A percentile compares a stretch with the other conserved stretches of the same genome.
Conservation (phyloP, 2,329 filamentous ascomycete genomes). For the Zasmidium citrigriseum region DNA sequence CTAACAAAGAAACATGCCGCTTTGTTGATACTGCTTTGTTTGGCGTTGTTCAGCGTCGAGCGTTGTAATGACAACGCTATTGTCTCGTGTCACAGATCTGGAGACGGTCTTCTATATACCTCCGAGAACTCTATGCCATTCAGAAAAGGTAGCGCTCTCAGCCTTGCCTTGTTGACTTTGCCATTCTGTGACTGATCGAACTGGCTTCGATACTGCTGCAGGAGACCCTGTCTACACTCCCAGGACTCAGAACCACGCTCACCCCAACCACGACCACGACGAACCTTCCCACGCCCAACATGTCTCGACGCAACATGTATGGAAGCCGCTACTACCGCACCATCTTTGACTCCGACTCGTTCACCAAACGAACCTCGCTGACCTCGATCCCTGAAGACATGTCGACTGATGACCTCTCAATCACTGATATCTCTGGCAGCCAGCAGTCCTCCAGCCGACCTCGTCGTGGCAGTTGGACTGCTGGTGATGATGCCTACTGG, state of each 20-base stretch:
- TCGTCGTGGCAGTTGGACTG: background rate
- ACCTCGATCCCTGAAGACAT: background rate
- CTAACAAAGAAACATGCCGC: no score
- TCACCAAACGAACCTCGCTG: background rate
- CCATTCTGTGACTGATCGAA: background rate
- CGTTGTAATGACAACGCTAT: no score
- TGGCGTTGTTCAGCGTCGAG: no score
- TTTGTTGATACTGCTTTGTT: no score
- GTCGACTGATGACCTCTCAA: background rate
- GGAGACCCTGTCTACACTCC: background rate
- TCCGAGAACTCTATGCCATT: background rate
- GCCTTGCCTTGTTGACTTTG: background rate
- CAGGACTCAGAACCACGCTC: background rate
- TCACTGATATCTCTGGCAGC: background rate
- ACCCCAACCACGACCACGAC: no score
- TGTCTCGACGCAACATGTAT: background rate
- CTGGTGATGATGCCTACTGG: background rate
- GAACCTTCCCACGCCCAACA: background rate
- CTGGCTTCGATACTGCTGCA: background rate
- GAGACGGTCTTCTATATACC: background rate
- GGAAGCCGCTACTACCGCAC: background rate
- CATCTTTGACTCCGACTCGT: background rate
- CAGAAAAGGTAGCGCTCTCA: background rate
- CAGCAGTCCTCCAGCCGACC: background rate
- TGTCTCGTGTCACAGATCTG: no score